Conservation (phyloP, 495 filamentous ascomycete genomes). For the Margaritispora aquatica region DNA sequence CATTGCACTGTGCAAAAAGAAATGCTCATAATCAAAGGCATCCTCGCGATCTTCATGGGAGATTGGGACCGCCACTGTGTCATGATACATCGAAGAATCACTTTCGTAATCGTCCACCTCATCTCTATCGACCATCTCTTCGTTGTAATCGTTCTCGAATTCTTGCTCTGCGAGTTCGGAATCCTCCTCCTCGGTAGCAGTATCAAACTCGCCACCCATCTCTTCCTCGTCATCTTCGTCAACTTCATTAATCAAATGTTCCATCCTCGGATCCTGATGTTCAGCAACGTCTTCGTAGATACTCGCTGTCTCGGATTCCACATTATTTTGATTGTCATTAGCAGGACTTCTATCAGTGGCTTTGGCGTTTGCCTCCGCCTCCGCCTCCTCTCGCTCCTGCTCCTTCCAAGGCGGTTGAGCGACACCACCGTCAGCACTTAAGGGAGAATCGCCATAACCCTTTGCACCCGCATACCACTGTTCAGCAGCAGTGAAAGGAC, state of each 20-base stretch:
- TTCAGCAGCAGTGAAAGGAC: slow-evolving; percentile 75
- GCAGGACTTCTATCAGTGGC: not conserved
- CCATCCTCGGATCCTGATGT: slow-evolving; percentile 19
- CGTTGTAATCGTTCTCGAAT: slow-evolving; percentile 18
- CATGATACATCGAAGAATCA: slow-evolving; percentile 50
- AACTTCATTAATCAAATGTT: not conserved
- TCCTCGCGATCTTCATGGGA: slow-evolving; percentile 92
- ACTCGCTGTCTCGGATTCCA: slow-evolving; percentile 39
- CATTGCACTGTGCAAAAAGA: slow-evolving; percentile 87
- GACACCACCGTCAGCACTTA: slow-evolving; percentile 33
- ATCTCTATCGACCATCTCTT: slow-evolving; percentile 20
- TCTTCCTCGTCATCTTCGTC: slow-evolving; percentile 10
- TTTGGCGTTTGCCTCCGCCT: slow-evolving; percentile 22
- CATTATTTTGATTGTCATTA: slow-evolving; percentile 9
- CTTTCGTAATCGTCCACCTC: slow-evolving; percentile 24
- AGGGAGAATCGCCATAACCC: slow-evolving; percentile 29
- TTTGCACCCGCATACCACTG: slow-evolving; percentile 61
- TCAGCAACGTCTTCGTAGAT: slow-evolving; percentile 56
- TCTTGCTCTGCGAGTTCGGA: not conserved
- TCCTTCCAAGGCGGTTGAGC: slow-evolving; percentile 25
- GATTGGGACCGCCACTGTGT: slow-evolving; percentile 42
- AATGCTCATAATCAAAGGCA: slow-evolving; percentile 95
- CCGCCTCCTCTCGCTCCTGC: slow-evolving; percentile 12
- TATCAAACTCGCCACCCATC: slow-evolving; percentile 5
- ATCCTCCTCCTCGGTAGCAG: slow-evolving; percentile 6